Evolutionary conservation across 306 rosid genomes (phyloP), one percentile per base, ranked within the genome.

Genomic region (Prosopis cineraria): DNA sequence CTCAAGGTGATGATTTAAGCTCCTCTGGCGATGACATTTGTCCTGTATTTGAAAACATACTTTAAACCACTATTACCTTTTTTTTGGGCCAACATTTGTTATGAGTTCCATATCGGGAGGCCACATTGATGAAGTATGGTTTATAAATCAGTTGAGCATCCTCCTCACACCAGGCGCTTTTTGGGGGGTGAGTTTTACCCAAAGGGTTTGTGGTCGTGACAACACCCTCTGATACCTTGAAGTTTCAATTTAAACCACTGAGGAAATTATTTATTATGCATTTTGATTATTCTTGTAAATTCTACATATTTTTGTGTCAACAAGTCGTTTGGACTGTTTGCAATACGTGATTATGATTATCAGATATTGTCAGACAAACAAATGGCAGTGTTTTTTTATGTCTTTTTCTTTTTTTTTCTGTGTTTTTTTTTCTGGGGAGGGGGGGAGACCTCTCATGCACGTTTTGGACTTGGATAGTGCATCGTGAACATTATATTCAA

Each of bases 1-100:
- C 55, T 37, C 22, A 65, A 72, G 71, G 37, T 72, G 29, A 29
- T 39, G 82, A 37, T 37, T 8, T 59, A 44, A 60, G 45, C 50
- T 44, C 34, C 7, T 76, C 30, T 30, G 64, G 50, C 14, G 70
- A 48, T 48, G 77, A 0, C 43, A 31, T 47, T 62, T 47, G 68
- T 45, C 19, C 7, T 10, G 16, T 24, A 22, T 41, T 29, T 65
- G 77, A n/a, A 20, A 31, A 17, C 25, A 52, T 41, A 47, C 53
- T 62, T 22, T 48, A n/a, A n/a, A n/a, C n/a, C n/a, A n/a, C n/a
- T n/a, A n/a, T n/a, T n/a, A n/a, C n/a, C n/a, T n/a, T n/a, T n/a
- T n/a, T n/a, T n/a, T n/a, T n/a, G n/a, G n/a, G n/a, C n/a, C n/a
- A n/a, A n/a, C n/a, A n/a, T n/a, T n/a, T n/a, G n/a, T n/a, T n/a